phyloP scores from a whole-genome alignment of 176 grass and related monocot species.

The Poa pratensis region DNA sequence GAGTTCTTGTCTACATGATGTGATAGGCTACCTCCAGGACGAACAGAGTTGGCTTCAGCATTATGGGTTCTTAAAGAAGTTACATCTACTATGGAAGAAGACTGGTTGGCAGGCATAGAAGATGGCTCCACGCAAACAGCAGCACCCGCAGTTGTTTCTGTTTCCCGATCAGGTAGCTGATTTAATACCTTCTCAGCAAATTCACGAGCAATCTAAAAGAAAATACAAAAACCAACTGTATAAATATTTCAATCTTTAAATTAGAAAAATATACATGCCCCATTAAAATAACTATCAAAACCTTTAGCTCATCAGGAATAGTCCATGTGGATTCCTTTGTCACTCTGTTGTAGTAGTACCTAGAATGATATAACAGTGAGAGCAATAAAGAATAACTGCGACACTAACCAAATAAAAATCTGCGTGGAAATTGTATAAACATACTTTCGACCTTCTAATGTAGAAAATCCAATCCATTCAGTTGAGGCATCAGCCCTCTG shows the following conservation, averaged over 20 bases:
- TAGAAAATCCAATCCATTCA: conserved; percentile 94
- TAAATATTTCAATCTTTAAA: neutral
- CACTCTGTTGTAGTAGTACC: conserved; percentile 44
- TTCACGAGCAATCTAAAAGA: conserved; percentile 83
- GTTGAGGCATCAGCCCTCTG: conserved; percentile 90
- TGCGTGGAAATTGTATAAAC: conserved; percentile 23
- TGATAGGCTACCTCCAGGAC: conserved; percentile 29
- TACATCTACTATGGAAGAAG: conserved; percentile 41
- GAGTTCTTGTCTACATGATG: neutral
- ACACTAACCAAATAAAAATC: conserved; percentile 23
- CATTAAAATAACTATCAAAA: conserved; percentile 39
- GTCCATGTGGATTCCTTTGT: conserved; percentile 86
- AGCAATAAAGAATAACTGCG: conserved; percentile 38
- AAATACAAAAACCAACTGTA: conserved; percentile 22
- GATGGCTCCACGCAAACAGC: conserved; percentile 43
- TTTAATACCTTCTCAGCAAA: conserved; percentile 67
- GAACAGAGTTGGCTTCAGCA: conserved; percentile 41
- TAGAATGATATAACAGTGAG: conserved; percentile 13
- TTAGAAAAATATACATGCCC: neutral
- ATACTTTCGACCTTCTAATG: conserved; percentile 81
- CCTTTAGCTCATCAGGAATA: conserved; percentile 93
- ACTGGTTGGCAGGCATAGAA: conserved; percentile 39
- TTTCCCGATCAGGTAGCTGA: conserved; percentile 46
- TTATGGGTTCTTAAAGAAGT: conserved; percentile 46
- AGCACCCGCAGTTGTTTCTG: conserved; percentile 42